Evolutionary conservation across 129 eudicot genomes (phyloP).

Genomic region (Pseudognaphalium luteoalbum): DNA sequence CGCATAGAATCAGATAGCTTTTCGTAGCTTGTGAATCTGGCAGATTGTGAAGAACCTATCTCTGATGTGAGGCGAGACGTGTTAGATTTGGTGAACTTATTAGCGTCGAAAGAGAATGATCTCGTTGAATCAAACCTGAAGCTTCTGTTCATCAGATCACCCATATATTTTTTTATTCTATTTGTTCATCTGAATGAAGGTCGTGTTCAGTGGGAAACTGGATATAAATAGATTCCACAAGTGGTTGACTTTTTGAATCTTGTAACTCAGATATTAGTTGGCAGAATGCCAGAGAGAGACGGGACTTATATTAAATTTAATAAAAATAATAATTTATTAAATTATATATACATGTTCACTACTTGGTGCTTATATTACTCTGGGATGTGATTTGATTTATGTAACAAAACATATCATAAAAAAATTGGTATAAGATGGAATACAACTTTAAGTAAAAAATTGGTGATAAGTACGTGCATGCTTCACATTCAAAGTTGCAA

Average conservation of each 20-base stretch:
- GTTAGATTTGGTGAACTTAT: slow-evolving; percentile 14
- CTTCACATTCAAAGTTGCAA: no score
- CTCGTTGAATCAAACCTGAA: slow-evolving; percentile 31
- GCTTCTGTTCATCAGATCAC: slow-evolving; percentile 34
- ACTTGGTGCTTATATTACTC: no score
- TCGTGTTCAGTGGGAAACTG: not conserved
- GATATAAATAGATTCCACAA: slow-evolving; percentile 17
- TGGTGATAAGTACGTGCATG: no score
- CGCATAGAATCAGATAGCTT: slow-evolving; percentile 24
- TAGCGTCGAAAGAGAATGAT: slow-evolving; percentile 27
- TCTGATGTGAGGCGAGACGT: slow-evolving; percentile 25
- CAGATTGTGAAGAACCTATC: slow-evolving; percentile 25
- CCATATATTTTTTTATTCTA: slow-evolving; percentile 11
- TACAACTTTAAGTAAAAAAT: no score
- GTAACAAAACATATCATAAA: no score
- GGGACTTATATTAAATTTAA: not conserved
- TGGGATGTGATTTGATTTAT: no score
- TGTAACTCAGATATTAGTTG: not conserved
- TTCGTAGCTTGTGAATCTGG: slow-evolving; percentile 22
- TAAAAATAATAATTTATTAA: not conserved
- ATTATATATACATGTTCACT: not conserved
- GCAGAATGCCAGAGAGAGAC: slow-evolving; percentile 18
- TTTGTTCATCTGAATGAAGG: not conserved
- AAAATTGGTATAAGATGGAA: no score
- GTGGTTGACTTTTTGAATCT: slow-evolving; percentile 23